Evolutionary conservation across 2,329 filamentous ascomycete genomes (phyloP).

Genomic region (Colletotrichum shisoi): DNA sequence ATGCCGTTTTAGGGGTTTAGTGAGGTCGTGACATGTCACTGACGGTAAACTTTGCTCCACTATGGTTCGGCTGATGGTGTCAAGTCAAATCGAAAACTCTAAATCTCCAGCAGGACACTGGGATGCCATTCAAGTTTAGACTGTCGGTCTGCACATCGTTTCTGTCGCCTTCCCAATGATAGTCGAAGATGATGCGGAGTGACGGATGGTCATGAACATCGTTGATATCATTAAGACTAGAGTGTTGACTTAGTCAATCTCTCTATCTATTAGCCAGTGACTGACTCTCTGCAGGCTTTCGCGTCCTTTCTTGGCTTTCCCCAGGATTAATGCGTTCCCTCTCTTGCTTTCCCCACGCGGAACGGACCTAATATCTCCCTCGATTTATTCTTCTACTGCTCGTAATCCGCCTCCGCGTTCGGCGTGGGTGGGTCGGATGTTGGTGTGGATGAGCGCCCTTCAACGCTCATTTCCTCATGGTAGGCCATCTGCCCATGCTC

Average conservation of each 20-base stretch:
- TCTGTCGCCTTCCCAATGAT: background rate
- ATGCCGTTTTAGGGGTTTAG: background rate
- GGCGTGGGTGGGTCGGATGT: slow-evolving; percentile 36
- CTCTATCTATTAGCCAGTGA: slow-evolving; percentile 22
- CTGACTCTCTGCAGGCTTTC: slow-evolving; percentile 1
- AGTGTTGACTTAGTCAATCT: slow-evolving; percentile 13
- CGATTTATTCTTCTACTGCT: background rate
- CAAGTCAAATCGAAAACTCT: background rate
- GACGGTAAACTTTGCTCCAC: background rate
- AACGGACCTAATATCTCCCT: background rate
- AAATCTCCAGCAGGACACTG: too few species aligned
- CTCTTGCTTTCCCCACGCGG: background rate
- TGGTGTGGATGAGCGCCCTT: slow-evolving; percentile 39
- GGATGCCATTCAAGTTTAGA: background rate
- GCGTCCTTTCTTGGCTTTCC: background rate
- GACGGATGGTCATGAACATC: slow-evolving; percentile 20
- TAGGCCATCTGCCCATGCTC: slow-evolving; percentile 33
- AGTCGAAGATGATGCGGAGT: background rate
- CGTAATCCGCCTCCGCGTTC: slow-evolving; percentile 23
- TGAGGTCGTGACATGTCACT: slow-evolving; percentile 7
- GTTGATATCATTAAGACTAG: slow-evolving; percentile 33
- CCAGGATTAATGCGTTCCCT: slow-evolving; percentile 4
- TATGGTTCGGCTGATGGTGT: background rate
- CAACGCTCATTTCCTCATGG: slow-evolving; percentile 36
- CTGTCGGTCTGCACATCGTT: background rate